A percentile compares a stretch with the other conserved stretches of the same genome.
Conservation (phyloP, 176 grass and related monocot genomes). For the Lolium rigidum region DNA sequence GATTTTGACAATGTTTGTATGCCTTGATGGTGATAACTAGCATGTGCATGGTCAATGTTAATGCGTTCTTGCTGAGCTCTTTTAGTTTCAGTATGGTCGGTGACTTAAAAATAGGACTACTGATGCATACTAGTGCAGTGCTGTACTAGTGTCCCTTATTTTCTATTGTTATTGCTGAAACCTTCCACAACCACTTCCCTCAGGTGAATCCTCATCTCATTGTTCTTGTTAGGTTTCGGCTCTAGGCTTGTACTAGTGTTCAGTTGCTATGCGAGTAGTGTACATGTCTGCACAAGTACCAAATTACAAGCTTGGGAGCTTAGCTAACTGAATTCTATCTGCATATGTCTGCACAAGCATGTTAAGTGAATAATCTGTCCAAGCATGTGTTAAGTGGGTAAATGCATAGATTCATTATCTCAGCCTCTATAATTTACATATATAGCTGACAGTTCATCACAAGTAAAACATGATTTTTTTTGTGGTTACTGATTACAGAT, state of each 20-base stretch:
- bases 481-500: background rate
- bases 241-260: background rate
- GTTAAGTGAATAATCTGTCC: background rate
- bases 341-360: background rate
- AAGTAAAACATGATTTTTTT: background rate
- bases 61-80: background rate
- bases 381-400: background rate
- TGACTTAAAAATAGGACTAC: background rate
- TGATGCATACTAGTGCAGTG: too few relatives aligned
- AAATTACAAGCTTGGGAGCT: background rate
- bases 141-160: too few relatives aligned
- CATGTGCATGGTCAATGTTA: background rate
- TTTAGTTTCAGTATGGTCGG: background rate
- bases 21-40: background rate
- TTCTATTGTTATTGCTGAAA: background rate
- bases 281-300: background rate
- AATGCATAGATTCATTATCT: too few relatives aligned
- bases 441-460: background rate
- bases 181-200: background rate
- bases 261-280: background rate
- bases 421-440: too few relatives aligned
- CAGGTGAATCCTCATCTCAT: slow-evolving; percentile 13
- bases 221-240: background rate
- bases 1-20: background rate
- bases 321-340: too few relatives aligned